phyloP scores from a whole-genome alignment of 192 early-diverging fungal genomes.

The Dissophora ornata region DNA sequence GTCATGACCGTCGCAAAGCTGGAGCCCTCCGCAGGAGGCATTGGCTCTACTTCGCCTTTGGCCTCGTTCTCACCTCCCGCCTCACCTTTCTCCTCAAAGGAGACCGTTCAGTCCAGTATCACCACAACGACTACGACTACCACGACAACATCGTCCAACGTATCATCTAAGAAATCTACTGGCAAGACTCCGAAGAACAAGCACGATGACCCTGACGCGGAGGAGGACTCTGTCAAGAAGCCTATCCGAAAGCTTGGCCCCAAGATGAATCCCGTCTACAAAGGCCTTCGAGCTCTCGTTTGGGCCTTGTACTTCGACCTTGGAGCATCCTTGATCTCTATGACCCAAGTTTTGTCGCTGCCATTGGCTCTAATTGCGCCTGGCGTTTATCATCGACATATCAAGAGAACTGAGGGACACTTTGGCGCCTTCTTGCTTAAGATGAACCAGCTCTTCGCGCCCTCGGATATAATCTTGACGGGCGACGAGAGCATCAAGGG shows the following conservation, averaged over 20 bases:
- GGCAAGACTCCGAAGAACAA: background rate
- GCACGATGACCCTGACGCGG: constrained; percentile 6
- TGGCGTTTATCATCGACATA: constrained; percentile 42
- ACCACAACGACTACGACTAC: constrained; percentile 13
- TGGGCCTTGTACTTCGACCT: constrained; percentile 48
- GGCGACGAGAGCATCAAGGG: constrained; percentile 54
- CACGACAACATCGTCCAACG: constrained; percentile 4
- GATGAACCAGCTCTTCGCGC: constrained; percentile 64
- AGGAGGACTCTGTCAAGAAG: background rate
- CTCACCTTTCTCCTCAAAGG: constrained; percentile 16
- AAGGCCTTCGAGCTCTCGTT: constrained; percentile 20
- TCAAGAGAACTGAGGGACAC: constrained; percentile 52
- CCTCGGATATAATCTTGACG: constrained; percentile 59
- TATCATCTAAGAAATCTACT: background rate
- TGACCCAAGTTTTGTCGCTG: constrained; percentile 50
- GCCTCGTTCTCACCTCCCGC: constrained; percentile 6
- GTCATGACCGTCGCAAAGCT: constrained; percentile 42
- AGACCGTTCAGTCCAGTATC: background rate
- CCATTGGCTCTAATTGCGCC: constrained; percentile 39
- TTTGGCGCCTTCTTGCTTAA: constrained; percentile 60
- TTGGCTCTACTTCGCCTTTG: background rate
- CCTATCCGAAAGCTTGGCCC: constrained; percentile 14
- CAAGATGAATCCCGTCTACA: constrained; percentile 51
- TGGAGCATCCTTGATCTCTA: constrained; percentile 39
- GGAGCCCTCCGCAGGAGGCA: constrained; percentile 12